Percentiles rank a stretch among this genome's conserved stretches.
Evolutionary conservation across 1,284 basidiomycete genomes (phyloP).

Genomic region (Cryptococcus wingfieldii): DNA sequence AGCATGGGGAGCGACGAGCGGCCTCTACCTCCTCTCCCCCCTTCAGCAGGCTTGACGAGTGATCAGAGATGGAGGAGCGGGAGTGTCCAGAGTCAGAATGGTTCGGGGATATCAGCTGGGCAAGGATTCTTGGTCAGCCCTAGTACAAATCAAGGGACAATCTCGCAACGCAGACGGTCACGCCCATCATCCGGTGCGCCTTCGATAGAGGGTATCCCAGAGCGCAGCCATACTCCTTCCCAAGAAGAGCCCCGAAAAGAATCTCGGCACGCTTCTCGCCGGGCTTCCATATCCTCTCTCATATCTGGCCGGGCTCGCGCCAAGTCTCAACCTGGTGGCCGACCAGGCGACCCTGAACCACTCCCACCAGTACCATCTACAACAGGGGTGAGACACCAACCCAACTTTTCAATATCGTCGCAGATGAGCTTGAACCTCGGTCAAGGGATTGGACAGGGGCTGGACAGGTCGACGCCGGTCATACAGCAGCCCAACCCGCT

Average conservation of each 20-base stretch:
- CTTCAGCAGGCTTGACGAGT: not conserved
- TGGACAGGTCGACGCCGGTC: not conserved
- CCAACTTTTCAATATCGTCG: constrained; percentile 19
- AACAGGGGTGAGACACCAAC: constrained; percentile 14
- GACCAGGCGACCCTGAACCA: constrained; percentile 17
- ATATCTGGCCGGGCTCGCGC: constrained; percentile 21
- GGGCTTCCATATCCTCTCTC: not conserved
- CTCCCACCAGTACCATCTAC: constrained; percentile 8
- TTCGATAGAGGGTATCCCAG: not conserved
- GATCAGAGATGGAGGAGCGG: not conserved
- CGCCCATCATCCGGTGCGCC: constrained; percentile 8
- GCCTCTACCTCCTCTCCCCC: constrained; percentile 1
- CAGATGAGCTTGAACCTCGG: constrained; percentile 3
- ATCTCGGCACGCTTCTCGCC: not conserved
- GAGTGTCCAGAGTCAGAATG: not conserved
- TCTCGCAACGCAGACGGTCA: constrained; percentile 37
- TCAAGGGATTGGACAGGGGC: too few species aligned
- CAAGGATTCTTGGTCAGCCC: constrained; percentile 27
- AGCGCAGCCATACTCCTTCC: not conserved
- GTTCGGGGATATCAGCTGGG: not conserved
- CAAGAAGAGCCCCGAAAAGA: not conserved
- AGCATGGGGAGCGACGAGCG: not conserved
- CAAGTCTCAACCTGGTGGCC: constrained; percentile 37
- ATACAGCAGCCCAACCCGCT: not conserved
- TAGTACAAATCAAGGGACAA: constrained; percentile 32